Evolutionary conservation across 2,329 filamentous ascomycete genomes (phyloP).

Genomic region (Neospermospora avenae): DNA sequence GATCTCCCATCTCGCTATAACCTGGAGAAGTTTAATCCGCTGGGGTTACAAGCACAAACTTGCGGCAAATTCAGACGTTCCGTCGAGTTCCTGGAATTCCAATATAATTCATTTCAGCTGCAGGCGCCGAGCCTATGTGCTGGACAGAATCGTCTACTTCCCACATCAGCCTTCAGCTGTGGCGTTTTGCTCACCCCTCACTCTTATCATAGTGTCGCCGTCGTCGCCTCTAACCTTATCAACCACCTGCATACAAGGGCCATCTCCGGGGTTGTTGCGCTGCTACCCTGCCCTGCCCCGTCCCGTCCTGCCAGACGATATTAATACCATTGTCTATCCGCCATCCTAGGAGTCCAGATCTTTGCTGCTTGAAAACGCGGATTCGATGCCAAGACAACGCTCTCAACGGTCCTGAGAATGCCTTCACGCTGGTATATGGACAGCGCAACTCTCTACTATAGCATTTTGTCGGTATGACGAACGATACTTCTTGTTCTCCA

Average conservation of each 20-base stretch:
- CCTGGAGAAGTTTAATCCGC: neutral
- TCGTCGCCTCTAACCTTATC: neutral
- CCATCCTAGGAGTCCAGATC: slow-evolving; percentile 2
- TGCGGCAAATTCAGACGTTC: neutral
- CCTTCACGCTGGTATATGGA: neutral
- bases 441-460: neutral
- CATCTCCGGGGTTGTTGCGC: neutral
- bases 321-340: slow-evolving; percentile 8
- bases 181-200: neutral
- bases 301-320: slow-evolving; percentile 1
- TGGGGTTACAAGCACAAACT: neutral
- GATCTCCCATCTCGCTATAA: neutral
- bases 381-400: slow-evolving; percentile 3
- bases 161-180: slow-evolving; percentile 1
- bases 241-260: slow-evolving; percentile 3
- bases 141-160: neutral
- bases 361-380: neutral
- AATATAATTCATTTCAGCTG: neutral
- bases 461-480: slow-evolving; percentile 10
- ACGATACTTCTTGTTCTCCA: slow-evolving; percentile 21
- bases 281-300: neutral
- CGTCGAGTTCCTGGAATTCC: neutral
- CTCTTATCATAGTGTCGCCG: neutral
- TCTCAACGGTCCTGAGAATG: neutral
- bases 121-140: neutral